Conservation (phyloP, 345 rosid genomes). For the Salix purpurea region DNA sequence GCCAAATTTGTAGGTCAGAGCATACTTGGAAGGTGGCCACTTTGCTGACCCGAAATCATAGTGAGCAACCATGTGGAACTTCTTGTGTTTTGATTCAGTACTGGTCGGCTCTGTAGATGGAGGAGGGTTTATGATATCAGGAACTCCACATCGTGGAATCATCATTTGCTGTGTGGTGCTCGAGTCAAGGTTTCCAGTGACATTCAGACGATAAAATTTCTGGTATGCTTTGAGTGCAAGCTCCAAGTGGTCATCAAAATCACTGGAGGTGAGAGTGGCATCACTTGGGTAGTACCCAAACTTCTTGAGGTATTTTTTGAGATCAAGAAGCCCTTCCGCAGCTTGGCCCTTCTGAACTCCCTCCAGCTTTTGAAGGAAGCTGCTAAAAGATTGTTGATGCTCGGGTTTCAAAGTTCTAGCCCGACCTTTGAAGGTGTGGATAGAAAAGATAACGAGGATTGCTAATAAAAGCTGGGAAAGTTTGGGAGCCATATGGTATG, state of each 20-base stretch:
- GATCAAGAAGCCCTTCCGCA: neutral
- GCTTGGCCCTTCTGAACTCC: slow-evolving; percentile 13
- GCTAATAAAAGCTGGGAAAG: neutral
- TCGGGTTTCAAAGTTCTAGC: neutral
- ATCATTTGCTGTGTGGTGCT: neutral
- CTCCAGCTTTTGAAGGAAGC: neutral
- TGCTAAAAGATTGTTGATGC: neutral
- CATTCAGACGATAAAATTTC: neutral
- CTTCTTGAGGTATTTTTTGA: slow-evolving; percentile 9
- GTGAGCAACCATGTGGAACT: neutral
- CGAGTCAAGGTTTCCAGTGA: neutral
- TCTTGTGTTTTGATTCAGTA: neutral
- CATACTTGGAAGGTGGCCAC: slow-evolving; percentile 2
- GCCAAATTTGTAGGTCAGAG: slow-evolving; percentile 13
- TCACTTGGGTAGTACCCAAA: slow-evolving; percentile 7
- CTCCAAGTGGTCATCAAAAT: neutral
- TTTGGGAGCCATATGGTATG: neutral
- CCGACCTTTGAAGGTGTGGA: neutral
- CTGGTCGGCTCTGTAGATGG: neutral
- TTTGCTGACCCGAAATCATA: neutral
- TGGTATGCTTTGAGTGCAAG: neutral
- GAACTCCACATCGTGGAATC: neutral
- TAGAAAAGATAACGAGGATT: neutral
- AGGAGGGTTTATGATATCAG: neutral
- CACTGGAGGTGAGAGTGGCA: neutral